Base-by-base conservation (phyloP, 2,329 filamentous ascomycete genomes). In the Nigrospora sphaerica region DNA sequence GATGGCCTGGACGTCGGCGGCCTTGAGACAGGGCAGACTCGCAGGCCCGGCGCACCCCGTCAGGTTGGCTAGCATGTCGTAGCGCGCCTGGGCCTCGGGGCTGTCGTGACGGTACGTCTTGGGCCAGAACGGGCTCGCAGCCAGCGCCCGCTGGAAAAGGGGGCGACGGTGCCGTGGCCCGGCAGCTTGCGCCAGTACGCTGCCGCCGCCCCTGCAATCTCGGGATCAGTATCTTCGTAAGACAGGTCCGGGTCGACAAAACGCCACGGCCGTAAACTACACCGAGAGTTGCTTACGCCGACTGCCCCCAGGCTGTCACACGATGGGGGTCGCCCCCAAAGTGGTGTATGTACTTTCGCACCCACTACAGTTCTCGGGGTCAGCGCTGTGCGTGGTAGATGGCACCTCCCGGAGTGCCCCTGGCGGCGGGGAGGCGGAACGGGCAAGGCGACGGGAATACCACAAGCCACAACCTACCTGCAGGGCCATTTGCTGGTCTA, bases 291-390 rank as follows among this genome's bases (percentile, higher is more conserved):
- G 23, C 23, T 28, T 28, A 28, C 23, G 78, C 77, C 3, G 67
- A 72, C 57, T 81, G 77, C 4, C 77, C 75, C 72, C 72, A 75
- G 43, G 77, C 70, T 1, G 68, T 71, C 12, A 79, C 67, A n/a
- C 69, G 66, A 6, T 54, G 52, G 2, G 67, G 66, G 43, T 78
- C 68, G 32, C 75, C 74, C 16, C 75, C 75, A 49, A 79, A 78
- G 14, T 60, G 52, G 34, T 59, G 50, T 49, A 76, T 73, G 54
- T 78, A 57, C 33, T 57, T 61, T 38, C 68, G 63, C 11, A 75
- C 69, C 75, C 75, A 78, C 50, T 65, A 55, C 23, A 78, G 59
- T 3, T 18, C 45, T 28, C 23, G 7, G 23, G 2, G 34, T 36
- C 12, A 36, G 34, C 12, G 7, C 34, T n/a, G n/a, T n/a, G n/a